Evolutionary conservation across 2,329 filamentous ascomycete genomes (phyloP).

Genomic region (Diplocarpon mali): DNA sequence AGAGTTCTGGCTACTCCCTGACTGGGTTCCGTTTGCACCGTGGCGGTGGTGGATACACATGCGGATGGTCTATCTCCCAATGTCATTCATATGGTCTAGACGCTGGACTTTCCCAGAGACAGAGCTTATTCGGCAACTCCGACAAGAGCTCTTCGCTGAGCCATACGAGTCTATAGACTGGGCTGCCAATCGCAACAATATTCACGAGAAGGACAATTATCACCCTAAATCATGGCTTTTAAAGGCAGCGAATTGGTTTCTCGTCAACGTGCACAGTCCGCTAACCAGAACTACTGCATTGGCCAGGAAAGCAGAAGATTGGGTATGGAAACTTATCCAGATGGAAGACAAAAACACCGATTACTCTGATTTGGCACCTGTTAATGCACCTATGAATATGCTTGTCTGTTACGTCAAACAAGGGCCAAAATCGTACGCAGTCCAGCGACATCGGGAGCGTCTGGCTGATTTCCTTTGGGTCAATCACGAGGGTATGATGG

Average conservation of each 20-base stretch:
- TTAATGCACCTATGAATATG: slow-evolving; percentile 86
- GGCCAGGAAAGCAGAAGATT: slow-evolving; percentile 62
- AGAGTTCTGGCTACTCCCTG: slow-evolving; percentile 84
- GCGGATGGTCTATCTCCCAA: slow-evolving; percentile 87
- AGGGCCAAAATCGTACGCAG: slow-evolving; percentile 60
- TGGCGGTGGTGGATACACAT: slow-evolving; percentile 99
- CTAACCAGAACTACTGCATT: slow-evolving; percentile 59
- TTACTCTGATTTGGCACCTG: slow-evolving; percentile 75
- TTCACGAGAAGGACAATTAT: slow-evolving; percentile 74
- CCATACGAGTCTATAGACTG: slow-evolving; percentile 72
- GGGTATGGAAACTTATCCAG: slow-evolving; percentile 71
- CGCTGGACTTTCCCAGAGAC: slow-evolving; percentile 68
- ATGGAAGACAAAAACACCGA: slow-evolving; percentile 92
- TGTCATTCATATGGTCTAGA: slow-evolving; percentile 84
- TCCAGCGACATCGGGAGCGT: slow-evolving; percentile 68
- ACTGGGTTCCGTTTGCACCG: slow-evolving; percentile 81
- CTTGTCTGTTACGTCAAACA: slow-evolving; percentile 75
- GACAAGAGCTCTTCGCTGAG: slow-evolving; percentile 72
- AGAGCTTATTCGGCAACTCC: slow-evolving; percentile 58
- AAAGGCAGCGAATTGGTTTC: slow-evolving; percentile 64
- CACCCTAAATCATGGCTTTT: slow-evolving; percentile 83
- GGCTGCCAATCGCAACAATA: slow-evolving; percentile 67
- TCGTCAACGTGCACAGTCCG: slow-evolving; percentile 72
- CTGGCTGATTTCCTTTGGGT: slow-evolving; percentile 85
- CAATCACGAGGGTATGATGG: slow-evolving; percentile 83